phyloP scores from a whole-genome alignment of 495 filamentous ascomycete genomes.

The Penicillium ucsense region DNA sequence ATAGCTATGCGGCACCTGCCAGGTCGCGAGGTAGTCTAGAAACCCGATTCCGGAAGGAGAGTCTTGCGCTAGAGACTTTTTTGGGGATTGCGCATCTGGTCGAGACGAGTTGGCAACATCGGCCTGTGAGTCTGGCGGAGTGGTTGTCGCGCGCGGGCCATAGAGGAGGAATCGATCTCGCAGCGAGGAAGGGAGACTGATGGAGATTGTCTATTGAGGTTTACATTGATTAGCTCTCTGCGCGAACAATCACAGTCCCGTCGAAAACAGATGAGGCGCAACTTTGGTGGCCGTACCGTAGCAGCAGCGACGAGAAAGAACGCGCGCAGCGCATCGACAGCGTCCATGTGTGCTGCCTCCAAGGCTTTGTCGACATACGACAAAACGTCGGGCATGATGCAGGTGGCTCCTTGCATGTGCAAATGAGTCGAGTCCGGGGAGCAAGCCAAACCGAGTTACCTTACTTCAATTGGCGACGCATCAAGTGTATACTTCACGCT shows the following conservation, averaged over 20 bases:
- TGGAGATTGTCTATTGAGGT: conserved; percentile 39
- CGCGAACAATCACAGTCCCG: no score
- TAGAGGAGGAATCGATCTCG: conserved; percentile 47
- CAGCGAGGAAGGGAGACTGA: conserved; percentile 41
- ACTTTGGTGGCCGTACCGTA: conserved; percentile 27
- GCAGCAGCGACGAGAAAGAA: conserved; percentile 39
- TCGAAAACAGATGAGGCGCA: no score
- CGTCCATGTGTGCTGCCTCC: conserved; percentile 28
- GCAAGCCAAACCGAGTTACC: no score
- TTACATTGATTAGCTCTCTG: no score
- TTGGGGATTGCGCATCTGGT: neutral
- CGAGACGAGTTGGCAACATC: conserved; percentile 4
- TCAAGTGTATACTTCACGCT: no score
- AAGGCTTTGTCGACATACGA: conserved; percentile 16
- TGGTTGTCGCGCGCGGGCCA: conserved; percentile 41
- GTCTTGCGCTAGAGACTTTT: neutral
- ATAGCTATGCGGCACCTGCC: conserved; percentile 72
- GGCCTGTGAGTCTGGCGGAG: conserved; percentile 3
- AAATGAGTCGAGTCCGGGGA: no score
- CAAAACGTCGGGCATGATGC: conserved; percentile 10
- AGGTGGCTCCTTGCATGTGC: no score
- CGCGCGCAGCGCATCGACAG: conserved; percentile 29
- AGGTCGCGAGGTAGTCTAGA: conserved; percentile 44
- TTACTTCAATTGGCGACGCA: no score
- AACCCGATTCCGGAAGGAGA: conserved; percentile 1